Conservation (phyloP, 805 yeast genomes). For the Suhomyces kilbournensis region DNA sequence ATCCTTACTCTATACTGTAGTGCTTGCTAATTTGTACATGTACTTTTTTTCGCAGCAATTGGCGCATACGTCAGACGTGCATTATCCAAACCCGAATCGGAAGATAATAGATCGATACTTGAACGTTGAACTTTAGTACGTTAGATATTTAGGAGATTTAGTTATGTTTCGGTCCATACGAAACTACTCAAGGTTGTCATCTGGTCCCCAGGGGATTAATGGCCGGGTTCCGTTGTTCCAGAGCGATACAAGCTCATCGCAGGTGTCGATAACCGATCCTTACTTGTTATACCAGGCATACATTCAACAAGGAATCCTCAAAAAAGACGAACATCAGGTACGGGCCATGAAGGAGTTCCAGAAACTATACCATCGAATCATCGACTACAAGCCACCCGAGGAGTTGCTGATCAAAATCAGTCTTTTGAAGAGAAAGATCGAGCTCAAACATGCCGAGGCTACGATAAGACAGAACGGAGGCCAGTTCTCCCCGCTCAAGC, state of each 20-base stretch:
- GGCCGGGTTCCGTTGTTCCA: slow-evolving; percentile 30
- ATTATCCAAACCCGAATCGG: not conserved
- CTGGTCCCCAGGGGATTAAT: slow-evolving; percentile 40
- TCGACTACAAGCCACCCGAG: slow-evolving; percentile 57
- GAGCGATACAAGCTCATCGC: slow-evolving; percentile 1
- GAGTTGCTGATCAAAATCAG: slow-evolving; percentile 45
- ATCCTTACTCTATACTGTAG: no score
- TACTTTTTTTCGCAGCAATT: slow-evolving; percentile 1
- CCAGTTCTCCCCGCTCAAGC: slow-evolving; percentile 4
- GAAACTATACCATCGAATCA: slow-evolving; percentile 53
- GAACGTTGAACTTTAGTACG: no score
- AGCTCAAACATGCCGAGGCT: slow-evolving; percentile 28
- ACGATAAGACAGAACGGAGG: slow-evolving; percentile 10
- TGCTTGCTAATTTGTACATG: no score
- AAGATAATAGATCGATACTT: no score
- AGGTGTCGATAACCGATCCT: slow-evolving; percentile 61
- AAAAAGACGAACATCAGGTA: slow-evolving; percentile 57
- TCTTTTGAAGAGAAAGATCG: slow-evolving; percentile 32
- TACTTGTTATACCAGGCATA: slow-evolving; percentile 52
- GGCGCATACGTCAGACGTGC: slow-evolving; percentile 6
- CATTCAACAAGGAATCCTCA: slow-evolving; percentile 48
- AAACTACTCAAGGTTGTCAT: not conserved
- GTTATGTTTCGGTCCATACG: not conserved
- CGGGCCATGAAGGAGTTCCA: slow-evolving; percentile 63
- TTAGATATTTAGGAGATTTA: no score